Conservation (phyloP, 768 basidiomycete species). For the Cubamyces sp. region DNA sequence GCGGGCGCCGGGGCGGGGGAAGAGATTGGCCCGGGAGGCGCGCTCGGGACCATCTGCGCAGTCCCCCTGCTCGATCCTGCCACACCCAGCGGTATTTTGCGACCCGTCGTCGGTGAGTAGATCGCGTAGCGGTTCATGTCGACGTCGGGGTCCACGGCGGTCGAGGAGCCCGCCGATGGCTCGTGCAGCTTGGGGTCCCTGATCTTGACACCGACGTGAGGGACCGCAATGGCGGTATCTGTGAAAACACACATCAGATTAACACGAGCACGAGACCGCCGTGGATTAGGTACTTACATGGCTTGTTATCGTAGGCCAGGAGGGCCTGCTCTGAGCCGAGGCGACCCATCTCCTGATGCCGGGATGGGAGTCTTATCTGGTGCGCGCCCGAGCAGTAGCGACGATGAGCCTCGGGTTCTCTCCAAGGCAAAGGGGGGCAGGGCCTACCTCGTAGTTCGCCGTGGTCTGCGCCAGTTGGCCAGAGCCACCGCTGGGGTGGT, state of each 20-base stretch:
- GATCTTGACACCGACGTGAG: background rate
- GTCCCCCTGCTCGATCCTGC: background rate
- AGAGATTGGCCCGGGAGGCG: too few species aligned
- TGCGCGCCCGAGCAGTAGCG: background rate
- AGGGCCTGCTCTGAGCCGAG: too few species aligned
- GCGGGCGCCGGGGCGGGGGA: too few species aligned
- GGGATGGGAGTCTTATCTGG: background rate
- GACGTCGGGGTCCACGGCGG: background rate
- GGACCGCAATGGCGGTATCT: too few species aligned
- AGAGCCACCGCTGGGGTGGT: slow-evolving; percentile 27
- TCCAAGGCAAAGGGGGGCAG: slow-evolving; percentile 18
- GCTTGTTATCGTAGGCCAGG: too few species aligned
- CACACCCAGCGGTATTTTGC: slow-evolving; percentile 9
- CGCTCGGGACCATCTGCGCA: slow-evolving; percentile 1
- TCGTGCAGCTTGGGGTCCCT: background rate
- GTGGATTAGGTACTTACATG: too few species aligned
- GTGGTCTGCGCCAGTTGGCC: slow-evolving; percentile 19
- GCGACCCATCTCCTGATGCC: too few species aligned
- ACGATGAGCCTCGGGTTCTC: slow-evolving; percentile 13
- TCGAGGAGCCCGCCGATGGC: background rate
- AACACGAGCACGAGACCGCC: too few species aligned
- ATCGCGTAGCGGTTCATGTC: slow-evolving; percentile 9
- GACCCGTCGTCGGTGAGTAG: slow-evolving; percentile 24
- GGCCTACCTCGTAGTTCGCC: slow-evolving; percentile 25
- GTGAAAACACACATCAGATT: too few species aligned